A percentile compares a stretch with the other conserved stretches of the same genome.
phyloP scores from a whole-genome alignment of 2,329 filamentous ascomycete species.

The Cladosporium sphaerospermum region DNA sequence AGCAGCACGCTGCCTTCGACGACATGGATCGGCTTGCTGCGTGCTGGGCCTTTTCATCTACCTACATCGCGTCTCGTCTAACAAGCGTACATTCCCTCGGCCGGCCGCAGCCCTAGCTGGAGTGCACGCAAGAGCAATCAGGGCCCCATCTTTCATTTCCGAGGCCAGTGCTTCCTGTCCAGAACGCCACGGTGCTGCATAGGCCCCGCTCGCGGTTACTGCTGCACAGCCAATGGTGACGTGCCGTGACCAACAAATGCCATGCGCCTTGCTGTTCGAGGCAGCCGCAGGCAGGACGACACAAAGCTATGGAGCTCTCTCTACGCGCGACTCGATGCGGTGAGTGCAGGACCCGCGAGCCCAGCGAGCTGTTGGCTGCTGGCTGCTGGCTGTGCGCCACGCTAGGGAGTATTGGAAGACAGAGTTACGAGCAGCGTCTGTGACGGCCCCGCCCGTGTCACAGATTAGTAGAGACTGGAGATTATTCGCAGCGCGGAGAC shows the following conservation, averaged over 20 bases:
- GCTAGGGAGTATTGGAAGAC: conserved; percentile 10
- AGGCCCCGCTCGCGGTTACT: conserved; percentile 6
- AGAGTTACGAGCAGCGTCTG: conserved; percentile 9
- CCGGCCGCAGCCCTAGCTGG: too few relatives aligned
- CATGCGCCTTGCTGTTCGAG: neutral
- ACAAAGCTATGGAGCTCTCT: neutral
- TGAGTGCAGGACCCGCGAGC: neutral
- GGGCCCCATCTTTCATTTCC: conserved; percentile 11
- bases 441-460: conserved; percentile 10
- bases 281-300: neutral
- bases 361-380: neutral
- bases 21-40: too few relatives aligned
- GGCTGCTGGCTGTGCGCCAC: neutral
- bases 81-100: neutral
- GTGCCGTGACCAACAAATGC: neutral
- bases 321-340: conserved; percentile 2
- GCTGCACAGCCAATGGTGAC: conserved; percentile 3
- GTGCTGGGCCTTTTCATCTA: too few relatives aligned
- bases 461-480: conserved; percentile 10
- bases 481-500: neutral
- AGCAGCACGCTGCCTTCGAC: too few relatives aligned
- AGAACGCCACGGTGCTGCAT: conserved; percentile 8
- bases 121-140: neutral
- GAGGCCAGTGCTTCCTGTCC: conserved; percentile 9
- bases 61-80: neutral